phyloP scores from a whole-genome alignment of 768 basidiomycete genomes.

The Nidularia pulvinata region DNA sequence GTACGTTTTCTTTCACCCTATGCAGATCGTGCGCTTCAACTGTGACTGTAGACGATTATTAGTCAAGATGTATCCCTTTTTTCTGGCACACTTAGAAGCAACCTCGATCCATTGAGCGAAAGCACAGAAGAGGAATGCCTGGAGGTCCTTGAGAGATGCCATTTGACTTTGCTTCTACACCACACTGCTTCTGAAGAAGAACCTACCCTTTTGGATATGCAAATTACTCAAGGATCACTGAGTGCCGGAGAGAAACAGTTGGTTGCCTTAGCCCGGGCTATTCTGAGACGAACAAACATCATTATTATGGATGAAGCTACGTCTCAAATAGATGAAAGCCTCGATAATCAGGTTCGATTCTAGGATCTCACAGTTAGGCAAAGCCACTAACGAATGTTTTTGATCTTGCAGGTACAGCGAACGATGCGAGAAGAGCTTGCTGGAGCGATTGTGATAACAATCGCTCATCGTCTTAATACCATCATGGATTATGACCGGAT shows the following conservation, averaged over 20 bases:
- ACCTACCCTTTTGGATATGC: conserved; percentile 50
- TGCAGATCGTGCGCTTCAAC: too few relatives aligned
- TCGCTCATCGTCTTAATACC: conserved; percentile 79
- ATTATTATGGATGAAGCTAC: conserved; percentile 82
- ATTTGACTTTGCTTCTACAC: conserved; percentile 46
- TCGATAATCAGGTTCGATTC: conserved; percentile 61
- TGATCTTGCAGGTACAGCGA: conserved; percentile 54
- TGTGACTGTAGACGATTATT: conserved; percentile 55
- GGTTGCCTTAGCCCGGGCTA: conserved; percentile 68
- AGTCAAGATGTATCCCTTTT: conserved; percentile 79
- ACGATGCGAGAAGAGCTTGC: conserved; percentile 75
- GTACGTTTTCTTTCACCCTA: conserved; percentile 27
- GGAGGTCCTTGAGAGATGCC: conserved; percentile 66
- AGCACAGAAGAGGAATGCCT: conserved; percentile 61
- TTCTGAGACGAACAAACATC: conserved; percentile 62
- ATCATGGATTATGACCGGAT: conserved; percentile 78
- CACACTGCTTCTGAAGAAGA: conserved; percentile 27
- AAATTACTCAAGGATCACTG: conserved; percentile 65
- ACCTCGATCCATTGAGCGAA: conserved; percentile 67
- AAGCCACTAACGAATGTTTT: not conserved
- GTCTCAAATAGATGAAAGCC: conserved; percentile 67
- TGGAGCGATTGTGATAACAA: conserved; percentile 76
- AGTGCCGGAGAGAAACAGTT: conserved; percentile 82
- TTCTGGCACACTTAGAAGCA: conserved; percentile 69
- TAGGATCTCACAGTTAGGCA: not conserved